phyloP scores from a whole-genome alignment of 352 stramenopile genomes.

The Pythium sukuiense region DNA sequence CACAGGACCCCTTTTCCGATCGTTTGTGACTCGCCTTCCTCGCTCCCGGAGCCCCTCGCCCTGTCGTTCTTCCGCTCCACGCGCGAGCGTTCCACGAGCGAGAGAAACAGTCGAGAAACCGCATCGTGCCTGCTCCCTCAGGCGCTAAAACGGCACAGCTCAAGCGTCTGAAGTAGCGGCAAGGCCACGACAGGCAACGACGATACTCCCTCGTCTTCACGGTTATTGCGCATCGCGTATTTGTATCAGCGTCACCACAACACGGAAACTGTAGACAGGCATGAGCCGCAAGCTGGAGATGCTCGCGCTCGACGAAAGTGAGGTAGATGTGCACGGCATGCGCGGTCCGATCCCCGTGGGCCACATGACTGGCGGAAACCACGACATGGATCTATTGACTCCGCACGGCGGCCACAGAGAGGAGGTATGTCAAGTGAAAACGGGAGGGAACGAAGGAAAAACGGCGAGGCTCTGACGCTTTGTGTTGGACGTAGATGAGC shows the following conservation, averaged over 20 bases:
- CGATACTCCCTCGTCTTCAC: not conserved
- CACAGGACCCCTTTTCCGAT: not conserved
- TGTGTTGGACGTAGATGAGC: constrained; percentile 22
- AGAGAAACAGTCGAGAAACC: constrained; percentile 34
- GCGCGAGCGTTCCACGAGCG: constrained; percentile 21
- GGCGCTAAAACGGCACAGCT: not conserved
- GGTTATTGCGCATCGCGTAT: not conserved
- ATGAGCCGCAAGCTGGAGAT: constrained; percentile 84
- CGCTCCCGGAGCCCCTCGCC: not conserved
- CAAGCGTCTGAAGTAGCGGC: not conserved
- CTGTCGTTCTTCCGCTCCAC: constrained; percentile 1
- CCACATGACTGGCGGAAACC: constrained; percentile 16
- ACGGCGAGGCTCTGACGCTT: not conserved
- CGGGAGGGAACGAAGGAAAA: constrained; percentile 3
- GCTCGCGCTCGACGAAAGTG: constrained; percentile 39
- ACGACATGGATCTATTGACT: constrained; percentile 39
- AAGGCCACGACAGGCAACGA: not conserved
- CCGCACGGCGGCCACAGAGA: constrained; percentile 9
- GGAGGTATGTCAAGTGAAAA: constrained; percentile 16
- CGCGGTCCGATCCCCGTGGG: constrained; percentile 28
- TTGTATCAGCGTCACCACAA: not conserved
- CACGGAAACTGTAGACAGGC: not conserved
- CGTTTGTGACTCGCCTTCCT: not conserved
- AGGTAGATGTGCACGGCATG: constrained; percentile 38
- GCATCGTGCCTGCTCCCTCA: constrained; percentile 10